Evolutionary conservation across 257 asterid species (phyloP).

Genomic region (Solanum commersonii): DNA sequence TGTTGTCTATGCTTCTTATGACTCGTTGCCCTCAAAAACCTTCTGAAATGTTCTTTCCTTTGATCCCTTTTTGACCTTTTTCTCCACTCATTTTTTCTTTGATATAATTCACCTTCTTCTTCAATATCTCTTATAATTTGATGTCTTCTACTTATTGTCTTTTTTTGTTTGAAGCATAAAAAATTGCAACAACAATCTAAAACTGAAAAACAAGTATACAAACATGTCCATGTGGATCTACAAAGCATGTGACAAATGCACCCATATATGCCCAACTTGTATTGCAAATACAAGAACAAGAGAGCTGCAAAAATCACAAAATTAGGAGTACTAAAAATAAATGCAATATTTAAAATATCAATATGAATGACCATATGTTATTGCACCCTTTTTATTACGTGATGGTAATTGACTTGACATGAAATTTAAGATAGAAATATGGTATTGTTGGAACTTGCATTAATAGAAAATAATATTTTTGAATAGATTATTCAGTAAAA

Average conservation of each 20-base stretch:
- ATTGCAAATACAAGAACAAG: constrained; percentile 48
- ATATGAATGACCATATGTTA: not conserved
- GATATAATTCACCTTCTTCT: constrained; percentile 15
- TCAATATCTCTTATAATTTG: constrained; percentile 26
- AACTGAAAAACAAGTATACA: constrained; percentile 32
- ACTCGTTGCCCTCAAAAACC: constrained; percentile 44
- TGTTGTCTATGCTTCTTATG: constrained; percentile 23
- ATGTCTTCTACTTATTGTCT: constrained; percentile 9
- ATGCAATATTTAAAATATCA: not conserved
- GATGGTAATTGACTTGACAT: not conserved
- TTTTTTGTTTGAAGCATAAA: constrained; percentile 34
- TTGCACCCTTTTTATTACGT: not conserved
- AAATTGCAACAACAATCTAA: constrained; percentile 43
- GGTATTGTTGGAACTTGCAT: too few relatives aligned
- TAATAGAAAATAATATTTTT: not conserved
- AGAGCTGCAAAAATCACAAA: constrained; percentile 39
- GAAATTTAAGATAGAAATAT: not conserved
- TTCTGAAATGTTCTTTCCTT: constrained; percentile 42
- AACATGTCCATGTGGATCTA: not conserved
- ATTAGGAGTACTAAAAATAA: not conserved
- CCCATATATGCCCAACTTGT: constrained; percentile 67
- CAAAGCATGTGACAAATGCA: constrained; percentile 35
- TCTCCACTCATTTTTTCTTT: not conserved
- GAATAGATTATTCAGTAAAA: not conserved
- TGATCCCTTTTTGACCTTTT: constrained; percentile 11